Evolutionary conservation across 208 protist genomes (phyloP).

Genomic region (Angomonas desouzai): DNA sequence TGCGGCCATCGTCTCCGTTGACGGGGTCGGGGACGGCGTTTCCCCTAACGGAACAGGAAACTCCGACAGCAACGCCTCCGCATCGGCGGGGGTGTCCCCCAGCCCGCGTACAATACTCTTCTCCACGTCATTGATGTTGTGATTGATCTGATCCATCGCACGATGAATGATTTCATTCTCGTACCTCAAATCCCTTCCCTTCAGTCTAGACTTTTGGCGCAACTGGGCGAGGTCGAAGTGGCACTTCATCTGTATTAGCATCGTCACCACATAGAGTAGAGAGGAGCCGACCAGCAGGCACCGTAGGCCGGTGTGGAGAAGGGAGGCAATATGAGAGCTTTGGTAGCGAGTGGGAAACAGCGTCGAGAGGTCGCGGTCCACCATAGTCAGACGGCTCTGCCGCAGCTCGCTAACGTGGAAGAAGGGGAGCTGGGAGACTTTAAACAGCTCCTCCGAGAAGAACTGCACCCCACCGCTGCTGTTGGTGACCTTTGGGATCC

Average conservation of each 20-base stretch:
- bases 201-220: background rate
- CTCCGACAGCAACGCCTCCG: background rate
- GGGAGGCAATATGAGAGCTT: background rate
- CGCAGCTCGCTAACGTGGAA: background rate
- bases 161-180: background rate
- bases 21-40: background rate
- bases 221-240: background rate
- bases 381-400: background rate
- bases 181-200: background rate
- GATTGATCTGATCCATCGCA: background rate
- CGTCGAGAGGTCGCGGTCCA: background rate
- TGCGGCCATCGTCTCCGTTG: too few relatives aligned
- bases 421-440: background rate
- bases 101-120: background rate
- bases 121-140: background rate
- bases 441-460: background rate
- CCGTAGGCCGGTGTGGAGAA: background rate
- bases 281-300: background rate
- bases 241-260: slow-evolving; percentile 1
- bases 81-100: background rate
- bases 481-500: background rate
- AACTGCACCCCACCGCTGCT: background rate
- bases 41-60: background rate
- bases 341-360: too few relatives aligned
- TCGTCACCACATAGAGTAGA: background rate